phyloP scores from a whole-genome alignment of 768 basidiomycete species.

The Suillus occidentalis region DNA sequence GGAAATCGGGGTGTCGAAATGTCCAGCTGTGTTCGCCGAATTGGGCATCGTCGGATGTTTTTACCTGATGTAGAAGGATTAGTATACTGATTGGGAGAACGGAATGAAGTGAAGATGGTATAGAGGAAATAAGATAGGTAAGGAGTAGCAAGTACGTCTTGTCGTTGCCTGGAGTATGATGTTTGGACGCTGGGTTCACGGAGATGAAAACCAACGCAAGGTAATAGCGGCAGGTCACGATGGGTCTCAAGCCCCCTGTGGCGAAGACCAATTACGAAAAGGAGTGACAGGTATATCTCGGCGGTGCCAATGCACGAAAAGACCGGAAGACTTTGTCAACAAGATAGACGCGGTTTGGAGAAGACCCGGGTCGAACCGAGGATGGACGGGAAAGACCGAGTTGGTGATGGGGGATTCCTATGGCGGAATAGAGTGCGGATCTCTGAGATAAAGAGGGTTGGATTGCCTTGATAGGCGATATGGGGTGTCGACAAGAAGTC shows the following conservation, averaged over 20 bases:
- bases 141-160: background rate
- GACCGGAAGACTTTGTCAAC: background rate
- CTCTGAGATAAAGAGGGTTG: background rate
- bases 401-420: background rate
- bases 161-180: background rate
- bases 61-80: constrained; percentile 45
- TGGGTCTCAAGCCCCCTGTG: background rate
- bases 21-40: constrained; percentile 63
- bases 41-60: constrained; percentile 80
- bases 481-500: background rate
- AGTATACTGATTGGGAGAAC: background rate
- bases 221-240: background rate
- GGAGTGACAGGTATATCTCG: background rate
- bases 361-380: background rate
- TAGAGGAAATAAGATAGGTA: background rate
- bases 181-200: background rate
- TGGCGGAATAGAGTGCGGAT: background rate
- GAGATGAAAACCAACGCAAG: background rate
- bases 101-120: background rate
- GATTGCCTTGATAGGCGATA: background rate
- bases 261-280: background rate
- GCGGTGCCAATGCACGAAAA: background rate
- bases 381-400: background rate
- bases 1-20: constrained; percentile 54
- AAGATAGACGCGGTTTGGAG: background rate